Evolutionary conservation across 345 rosid species (phyloP).

Genomic region (Mallotus nudiflorus): DNA sequence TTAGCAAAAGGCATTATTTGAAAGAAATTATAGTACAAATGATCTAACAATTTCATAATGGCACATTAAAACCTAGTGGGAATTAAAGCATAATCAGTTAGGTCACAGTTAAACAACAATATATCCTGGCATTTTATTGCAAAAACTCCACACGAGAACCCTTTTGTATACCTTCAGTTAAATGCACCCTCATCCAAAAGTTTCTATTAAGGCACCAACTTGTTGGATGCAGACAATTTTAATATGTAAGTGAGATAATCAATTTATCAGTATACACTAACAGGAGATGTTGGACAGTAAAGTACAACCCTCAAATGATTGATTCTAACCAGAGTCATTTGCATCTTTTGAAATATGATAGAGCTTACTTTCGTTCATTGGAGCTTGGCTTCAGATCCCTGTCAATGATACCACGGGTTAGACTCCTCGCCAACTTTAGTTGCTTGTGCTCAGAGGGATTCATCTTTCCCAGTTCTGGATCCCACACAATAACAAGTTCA

Average conservation of each 20-base stretch:
- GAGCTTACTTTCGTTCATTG: constrained; percentile 77
- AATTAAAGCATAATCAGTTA: background rate
- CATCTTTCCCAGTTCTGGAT: constrained; percentile 85
- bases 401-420: constrained; percentile 94
- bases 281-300: background rate
- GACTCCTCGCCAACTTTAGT: constrained; percentile 93
- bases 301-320: background rate
- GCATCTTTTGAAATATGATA: constrained; percentile 8
- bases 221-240: background rate
- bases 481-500: constrained; percentile 94
- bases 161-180: background rate
- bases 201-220: constrained; percentile 2
- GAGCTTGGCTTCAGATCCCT: constrained; percentile 94
- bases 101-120: background rate
- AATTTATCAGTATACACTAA: background rate
- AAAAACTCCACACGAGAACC: background rate
- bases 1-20: background rate
- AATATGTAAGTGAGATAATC: background rate
- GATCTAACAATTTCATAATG: constrained; percentile 9
- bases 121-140: background rate
- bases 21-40: background rate
- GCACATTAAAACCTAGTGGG: background rate
- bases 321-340: background rate
- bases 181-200: background rate
- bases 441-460: constrained; percentile 99